A percentile compares a stretch with the other conserved stretches of the same genome.
Conservation (phyloP, 192 early-diverging fungal species). For the Obelidium mucronatum region DNA sequence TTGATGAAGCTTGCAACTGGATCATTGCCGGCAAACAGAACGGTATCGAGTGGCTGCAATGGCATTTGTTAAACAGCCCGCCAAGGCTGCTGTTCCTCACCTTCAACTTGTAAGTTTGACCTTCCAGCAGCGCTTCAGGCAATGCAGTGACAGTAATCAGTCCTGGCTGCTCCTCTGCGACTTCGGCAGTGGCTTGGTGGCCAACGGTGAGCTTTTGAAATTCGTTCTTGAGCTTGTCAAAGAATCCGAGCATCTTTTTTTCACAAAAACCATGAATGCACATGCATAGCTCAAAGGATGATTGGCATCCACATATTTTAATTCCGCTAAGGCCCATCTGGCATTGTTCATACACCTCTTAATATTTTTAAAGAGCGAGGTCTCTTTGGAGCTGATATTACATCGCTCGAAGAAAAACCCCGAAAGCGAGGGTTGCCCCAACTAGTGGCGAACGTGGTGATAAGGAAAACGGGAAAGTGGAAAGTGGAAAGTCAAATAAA, state of each 20-base stretch:
- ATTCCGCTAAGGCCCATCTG: too few relatives aligned
- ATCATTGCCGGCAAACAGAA: conserved; percentile 48
- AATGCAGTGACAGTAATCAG: background rate
- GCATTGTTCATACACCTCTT: too few relatives aligned
- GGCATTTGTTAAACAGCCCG: background rate
- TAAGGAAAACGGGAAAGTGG: background rate
- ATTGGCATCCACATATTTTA: too few relatives aligned
- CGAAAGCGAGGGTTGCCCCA: background rate
- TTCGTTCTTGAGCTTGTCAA: background rate
- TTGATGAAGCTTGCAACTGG: conserved; percentile 45
- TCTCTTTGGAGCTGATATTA: too few relatives aligned
- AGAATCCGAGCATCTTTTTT: too few relatives aligned
- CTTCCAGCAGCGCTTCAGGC: background rate
- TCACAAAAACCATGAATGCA: too few relatives aligned
- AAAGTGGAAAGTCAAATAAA: background rate
- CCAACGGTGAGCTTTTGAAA: background rate
- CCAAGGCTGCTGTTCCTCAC: background rate
- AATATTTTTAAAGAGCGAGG: too few relatives aligned
- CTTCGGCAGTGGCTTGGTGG: too few relatives aligned
- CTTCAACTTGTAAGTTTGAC: background rate
- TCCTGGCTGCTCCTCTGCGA: too few relatives aligned
- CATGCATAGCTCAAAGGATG: too few relatives aligned
- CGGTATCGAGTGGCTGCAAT: conserved; percentile 42
- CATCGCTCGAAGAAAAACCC: too few relatives aligned
- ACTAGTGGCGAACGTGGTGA: background rate